Evolutionary conservation across 768 basidiomycete species (phyloP), one percentile per base, ranked within the genome.

Genomic region (Psilocybe subaeruginosa): DNA sequence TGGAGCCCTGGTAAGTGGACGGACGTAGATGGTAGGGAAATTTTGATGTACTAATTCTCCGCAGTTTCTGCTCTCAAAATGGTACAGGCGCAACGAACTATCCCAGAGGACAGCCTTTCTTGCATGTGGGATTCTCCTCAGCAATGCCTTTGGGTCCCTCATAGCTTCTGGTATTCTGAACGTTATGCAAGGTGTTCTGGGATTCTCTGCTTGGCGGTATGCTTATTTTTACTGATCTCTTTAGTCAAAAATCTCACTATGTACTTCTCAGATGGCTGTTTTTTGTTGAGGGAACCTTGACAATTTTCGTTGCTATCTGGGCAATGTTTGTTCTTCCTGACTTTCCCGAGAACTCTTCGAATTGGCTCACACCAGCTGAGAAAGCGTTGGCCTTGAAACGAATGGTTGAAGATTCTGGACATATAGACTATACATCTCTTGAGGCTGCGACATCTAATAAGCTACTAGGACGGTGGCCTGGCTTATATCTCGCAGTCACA

Each of bases 71-170:
- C 76, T 90, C 35, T 88, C 88, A 2, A 88, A 87, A 74, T 88
- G 92, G 93, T 95, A 94, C 76, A 92, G 80, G 57, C 83, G 82
- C 23, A 79, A 81, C 45, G 93, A 95, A 72, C 77, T 95, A 33
- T 92, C 90, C 14, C 76, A 87, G 51, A 82, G 92, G 54, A 91
- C 85, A 8, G 91, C 91, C 3, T 72, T 91, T 45, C 78, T 94
- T 17, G 85, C 82, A 41, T 91, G 88, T 65, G 93, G 93, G 6
- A 89, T 83, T 68, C 80, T 95, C 23, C 87, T 94, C 62, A 89
- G 88, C 60, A 96, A 95, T 73, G 93, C 92, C 0, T 94, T 95
- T 68, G 93, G 93, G 1, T 81, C 91, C 1, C 78, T 96, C 14
- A 84, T 95, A 57, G 92, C 93, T 6, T 91, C 91, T 30, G 91